Base-by-base conservation (phyloP, 768 basidiomycete species). In the Rhodotorula paludigena region DNA sequence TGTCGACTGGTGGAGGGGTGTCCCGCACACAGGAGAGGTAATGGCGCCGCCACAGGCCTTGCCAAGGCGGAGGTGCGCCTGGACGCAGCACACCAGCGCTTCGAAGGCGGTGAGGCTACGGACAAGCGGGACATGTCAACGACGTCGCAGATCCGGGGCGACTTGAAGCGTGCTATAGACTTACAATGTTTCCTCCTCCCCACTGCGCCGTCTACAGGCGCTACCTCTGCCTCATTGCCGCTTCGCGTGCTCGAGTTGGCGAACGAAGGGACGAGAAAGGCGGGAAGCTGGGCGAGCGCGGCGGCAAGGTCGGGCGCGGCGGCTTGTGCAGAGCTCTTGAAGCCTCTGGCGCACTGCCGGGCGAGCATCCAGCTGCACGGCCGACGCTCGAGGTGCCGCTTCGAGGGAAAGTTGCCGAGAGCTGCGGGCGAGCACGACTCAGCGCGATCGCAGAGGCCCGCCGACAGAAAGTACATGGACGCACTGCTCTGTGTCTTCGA, bases 221-320 rank as follows among this genome's bases (percentile, higher is more conserved):
- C 36, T 30, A n/a, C 5, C 9, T 11, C 14, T 23, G 16, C 16
- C 45, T 42, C 39, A 23, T 28, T 25, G 5, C 23, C 18, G 14
- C 20, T 23, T 11, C n/a, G 18, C 35, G 36, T 5, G 20, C 62
- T 9, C 14, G 48, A 10, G 25, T 25, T 1, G 11, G 54, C 41
- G 60, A 66, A 66, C n/a, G 64, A 70, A 0, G 69, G 69, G 8
- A 70, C 63, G 56, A 70, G 60, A 57, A 66, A 70, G 10, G 64
- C 2, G 1, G 69, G 69, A 5, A 64, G 38, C n/a, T 64, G 51
- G 20, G 69, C 69, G 36, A 70, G 32, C 21, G 57, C 60, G 10
- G 52, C 51, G 3, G 60, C 23, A 30, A 66, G 30, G 20, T 70
- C 60, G 36, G 35, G 23, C 2, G 35, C 28, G 9, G n/a, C 15